Conservation (phyloP, 1,284 basidiomycete species). For the Bjerkandera adusta region DNA sequence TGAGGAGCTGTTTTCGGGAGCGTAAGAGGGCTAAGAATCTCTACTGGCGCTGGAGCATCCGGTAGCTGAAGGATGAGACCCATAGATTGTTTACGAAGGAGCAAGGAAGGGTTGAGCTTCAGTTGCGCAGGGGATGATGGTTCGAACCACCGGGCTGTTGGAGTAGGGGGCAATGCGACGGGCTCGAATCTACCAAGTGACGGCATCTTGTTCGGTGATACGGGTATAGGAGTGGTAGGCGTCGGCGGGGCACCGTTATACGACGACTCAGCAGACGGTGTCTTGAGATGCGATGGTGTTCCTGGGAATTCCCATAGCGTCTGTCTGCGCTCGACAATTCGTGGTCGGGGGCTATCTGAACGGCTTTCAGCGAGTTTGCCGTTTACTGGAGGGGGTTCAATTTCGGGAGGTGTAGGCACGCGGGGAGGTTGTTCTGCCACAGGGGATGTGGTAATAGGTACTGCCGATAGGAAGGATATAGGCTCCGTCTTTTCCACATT, state of each 20-base stretch:
- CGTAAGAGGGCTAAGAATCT: conserved; percentile 34
- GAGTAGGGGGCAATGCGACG: conserved; percentile 29
- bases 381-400: background rate
- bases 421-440: conserved; percentile 3
- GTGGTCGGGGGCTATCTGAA: conserved; percentile 17
- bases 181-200: conserved; percentile 20
- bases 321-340: conserved; percentile 24
- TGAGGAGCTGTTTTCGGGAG: conserved; percentile 12
- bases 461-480: conserved; percentile 12
- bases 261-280: background rate
- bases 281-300: conserved; percentile 7
- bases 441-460: conserved; percentile 2
- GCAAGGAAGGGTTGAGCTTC: conserved; percentile 6
- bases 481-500: no score
- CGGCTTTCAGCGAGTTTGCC: no score
- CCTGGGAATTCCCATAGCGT: conserved; percentile 30
- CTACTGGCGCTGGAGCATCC: conserved; percentile 16
- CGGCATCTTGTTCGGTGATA: conserved; percentile 27
- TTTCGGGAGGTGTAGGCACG: background rate
- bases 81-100: conserved; percentile 26
- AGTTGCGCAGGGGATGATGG: conserved; percentile 19
- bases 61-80: conserved; percentile 28
- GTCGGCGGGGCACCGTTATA: background rate
- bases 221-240: background rate
- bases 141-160: conserved; percentile 31